phyloP scores from a whole-genome alignment of 139 green algal species.

The Tetraselmis chui region DNA sequence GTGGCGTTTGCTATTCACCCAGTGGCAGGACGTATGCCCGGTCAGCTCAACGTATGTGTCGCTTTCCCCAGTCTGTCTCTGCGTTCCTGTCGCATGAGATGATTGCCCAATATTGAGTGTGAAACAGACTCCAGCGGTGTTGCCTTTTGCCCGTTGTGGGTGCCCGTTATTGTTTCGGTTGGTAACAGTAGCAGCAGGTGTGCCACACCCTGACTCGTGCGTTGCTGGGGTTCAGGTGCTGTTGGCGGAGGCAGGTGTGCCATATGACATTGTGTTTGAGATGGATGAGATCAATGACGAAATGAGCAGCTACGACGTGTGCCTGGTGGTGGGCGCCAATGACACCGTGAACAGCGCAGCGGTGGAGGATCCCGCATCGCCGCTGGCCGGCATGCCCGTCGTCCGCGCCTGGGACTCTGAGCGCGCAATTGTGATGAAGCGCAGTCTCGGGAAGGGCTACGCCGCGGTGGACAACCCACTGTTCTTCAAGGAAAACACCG shows the following conservation, averaged over 20 bases:
- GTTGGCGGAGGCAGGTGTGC: constrained; percentile 80
- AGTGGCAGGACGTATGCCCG: constrained; percentile 79
- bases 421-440: constrained; percentile 78
- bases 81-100: too few species aligned
- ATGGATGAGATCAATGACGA: constrained; percentile 51
- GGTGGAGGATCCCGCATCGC: constrained; percentile 61
- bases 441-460: constrained; percentile 76
- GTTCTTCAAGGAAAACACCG: constrained; percentile 78
- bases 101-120: too few species aligned
- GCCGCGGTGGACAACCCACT: constrained; percentile 82
- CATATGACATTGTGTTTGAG: constrained; percentile 55
- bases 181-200: too few species aligned
- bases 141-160: too few species aligned
- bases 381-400: constrained; percentile 35
- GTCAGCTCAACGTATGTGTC: constrained; percentile 71
- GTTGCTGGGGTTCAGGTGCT: constrained; percentile 45
- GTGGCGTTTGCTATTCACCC: constrained; percentile 75
- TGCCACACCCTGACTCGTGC: background rate
- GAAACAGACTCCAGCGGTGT: too few species aligned
- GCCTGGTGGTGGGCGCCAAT: constrained; percentile 68
- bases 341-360: constrained; percentile 86
- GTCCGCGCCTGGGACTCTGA: constrained; percentile 24
- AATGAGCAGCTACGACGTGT: constrained; percentile 52
- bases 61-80: too few species aligned
- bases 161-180: too few species aligned